Percentiles rank a stretch among this genome's conserved stretches.
Conservation (phyloP, 306 rosid genomes). For the Crotalaria pallida region DNA sequence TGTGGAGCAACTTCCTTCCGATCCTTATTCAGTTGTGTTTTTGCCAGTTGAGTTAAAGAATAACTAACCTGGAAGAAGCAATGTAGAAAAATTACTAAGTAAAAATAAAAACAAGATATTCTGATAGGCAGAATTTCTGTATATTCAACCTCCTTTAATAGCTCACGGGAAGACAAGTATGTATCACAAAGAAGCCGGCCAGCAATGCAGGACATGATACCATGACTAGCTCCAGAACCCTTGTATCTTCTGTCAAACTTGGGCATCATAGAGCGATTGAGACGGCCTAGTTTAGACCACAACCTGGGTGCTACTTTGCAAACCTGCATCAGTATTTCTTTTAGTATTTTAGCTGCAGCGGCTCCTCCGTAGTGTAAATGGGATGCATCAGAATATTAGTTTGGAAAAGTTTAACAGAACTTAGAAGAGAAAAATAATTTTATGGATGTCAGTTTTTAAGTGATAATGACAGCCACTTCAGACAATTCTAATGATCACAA, state of each 20-base stretch:
- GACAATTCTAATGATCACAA: not conserved
- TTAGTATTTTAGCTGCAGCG: slow-evolving; percentile 2
- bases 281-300: slow-evolving; percentile 98
- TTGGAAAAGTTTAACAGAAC: not conserved
- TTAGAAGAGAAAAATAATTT: not conserved
- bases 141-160: slow-evolving; percentile 75
- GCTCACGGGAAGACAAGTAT: slow-evolving; percentile 79
- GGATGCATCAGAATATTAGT: not conserved
- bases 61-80: slow-evolving; percentile 78
- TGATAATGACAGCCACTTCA: not conserved
- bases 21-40: slow-evolving; percentile 79
- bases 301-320: slow-evolving; percentile 64
- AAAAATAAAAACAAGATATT: slow-evolving; percentile 23
- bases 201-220: slow-evolving; percentile 86
- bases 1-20: slow-evolving; percentile 87
- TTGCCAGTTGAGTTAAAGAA: slow-evolving; percentile 79
- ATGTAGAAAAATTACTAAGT: slow-evolving; percentile 4
- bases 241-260: slow-evolving; percentile 62
- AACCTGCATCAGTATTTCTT: slow-evolving; percentile 42
- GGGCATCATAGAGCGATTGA: slow-evolving; percentile 85
- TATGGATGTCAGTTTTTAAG: not conserved
- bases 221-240: slow-evolving; percentile 92
- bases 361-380: slow-evolving; percentile 10
- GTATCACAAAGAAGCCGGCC: slow-evolving; percentile 97
- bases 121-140: slow-evolving; percentile 5